phyloP scores from a whole-genome alignment of 2,329 filamentous ascomycete species.

The Fusarium sp. region DNA sequence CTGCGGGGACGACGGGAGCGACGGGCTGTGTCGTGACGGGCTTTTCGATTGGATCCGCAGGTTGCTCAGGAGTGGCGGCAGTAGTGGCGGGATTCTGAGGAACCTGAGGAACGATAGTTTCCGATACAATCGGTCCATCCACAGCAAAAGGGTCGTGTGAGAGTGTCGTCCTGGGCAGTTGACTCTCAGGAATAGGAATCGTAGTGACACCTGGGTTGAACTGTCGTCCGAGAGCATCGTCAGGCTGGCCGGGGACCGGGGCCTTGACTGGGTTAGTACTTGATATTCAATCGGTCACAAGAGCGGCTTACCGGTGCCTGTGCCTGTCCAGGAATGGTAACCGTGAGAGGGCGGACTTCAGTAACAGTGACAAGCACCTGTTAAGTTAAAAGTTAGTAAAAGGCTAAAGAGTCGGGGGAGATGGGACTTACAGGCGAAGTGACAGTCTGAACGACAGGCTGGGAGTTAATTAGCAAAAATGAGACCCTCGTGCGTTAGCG shows the following conservation, averaged over 20 bases:
- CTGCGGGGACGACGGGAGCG: no score
- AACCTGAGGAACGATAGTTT: slow-evolving; percentile 9
- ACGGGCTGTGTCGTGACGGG: neutral
- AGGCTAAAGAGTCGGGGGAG: neutral
- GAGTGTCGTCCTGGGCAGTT: slow-evolving; percentile 51
- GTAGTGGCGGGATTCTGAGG: no score
- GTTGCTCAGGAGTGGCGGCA: no score
- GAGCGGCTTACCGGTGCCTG: slow-evolving; percentile 38
- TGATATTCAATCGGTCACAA: neutral
- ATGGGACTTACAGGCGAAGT: slow-evolving; percentile 18
- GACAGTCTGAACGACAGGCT: slow-evolving; percentile 35
- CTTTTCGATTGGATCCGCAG: no score
- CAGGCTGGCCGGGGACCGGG: slow-evolving; percentile 27
- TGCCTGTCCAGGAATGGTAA: slow-evolving; percentile 35
- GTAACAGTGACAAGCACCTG: slow-evolving; percentile 36
- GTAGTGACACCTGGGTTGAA: slow-evolving; percentile 48
- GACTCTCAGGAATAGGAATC: slow-evolving; percentile 47
- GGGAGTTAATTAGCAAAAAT: neutral
- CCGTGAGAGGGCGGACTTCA: slow-evolving; percentile 28
- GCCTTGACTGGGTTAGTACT: slow-evolving; percentile 25
- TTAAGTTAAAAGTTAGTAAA: neutral
- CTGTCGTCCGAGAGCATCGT: slow-evolving; percentile 11
- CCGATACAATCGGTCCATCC: slow-evolving; percentile 6
- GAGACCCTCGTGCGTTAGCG: no score
- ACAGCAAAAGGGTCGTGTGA: slow-evolving; percentile 32